Evolutionary conservation across 805 yeast species (phyloP), one percentile per base, ranked within the genome.

Genomic region (Cyberlindnera misumaiensis): DNA sequence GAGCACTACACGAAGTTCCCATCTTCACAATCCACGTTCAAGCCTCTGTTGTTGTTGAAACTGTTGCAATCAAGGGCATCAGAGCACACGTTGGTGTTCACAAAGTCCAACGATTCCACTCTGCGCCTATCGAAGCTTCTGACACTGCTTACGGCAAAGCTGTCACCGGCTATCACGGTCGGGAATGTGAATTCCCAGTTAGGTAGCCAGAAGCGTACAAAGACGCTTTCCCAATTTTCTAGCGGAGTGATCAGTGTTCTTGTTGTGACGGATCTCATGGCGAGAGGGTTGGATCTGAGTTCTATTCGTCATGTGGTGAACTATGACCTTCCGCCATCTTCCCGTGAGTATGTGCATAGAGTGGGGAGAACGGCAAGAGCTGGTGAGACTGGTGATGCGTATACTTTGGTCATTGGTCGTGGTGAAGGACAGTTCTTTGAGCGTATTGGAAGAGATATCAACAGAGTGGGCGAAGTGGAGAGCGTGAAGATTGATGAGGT

Each of bases 331-430:
- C 98, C 99, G 16, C 70, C 76, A 18, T 83, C 96, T 1, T 72
- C 89, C 1, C 80, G 94, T 46, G 97, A 93, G 51, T 93, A 93
- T 49, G 87, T 93, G 20, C 99, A 93, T 62, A 74, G 99, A 53
- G 87, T 88, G 29, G 99, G 99, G 30, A 80, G 99, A 66, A 89
- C 97, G 0, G 97, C 97, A 2, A 77, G 99, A 63, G 99, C 98
- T 3, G 80, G 83, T 36, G 74, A 78, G 27, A 37, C 48, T 1
- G 99, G 99, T 56, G 63, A 65, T 28, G 95, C 96, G 0, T 73
- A 79, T 56, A 83, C 77, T 34, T 58, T 90, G 18, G 67, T 80
- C n/a, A 68, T 77, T 42, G 94, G 95, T 22, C 76, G 75, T 39
- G 89, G 88, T 38, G 97, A 93, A 51, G 68, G 65, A 36, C 77